Base-by-base conservation (phyloP, 2,329 filamentous ascomycete species). In the Rachicladosporium sp. region DNA sequence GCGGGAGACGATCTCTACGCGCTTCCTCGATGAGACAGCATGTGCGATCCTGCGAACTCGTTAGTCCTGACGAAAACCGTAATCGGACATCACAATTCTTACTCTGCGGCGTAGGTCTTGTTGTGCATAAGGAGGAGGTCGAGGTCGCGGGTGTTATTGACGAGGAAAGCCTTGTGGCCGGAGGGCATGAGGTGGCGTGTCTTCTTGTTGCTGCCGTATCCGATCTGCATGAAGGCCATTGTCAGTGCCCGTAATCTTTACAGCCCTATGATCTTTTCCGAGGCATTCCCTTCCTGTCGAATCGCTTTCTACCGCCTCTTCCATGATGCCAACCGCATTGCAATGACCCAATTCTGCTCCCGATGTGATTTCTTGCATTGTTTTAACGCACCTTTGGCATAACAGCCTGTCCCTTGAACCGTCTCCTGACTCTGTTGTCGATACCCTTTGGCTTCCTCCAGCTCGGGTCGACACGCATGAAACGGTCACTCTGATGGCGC, bases 401-500 rank as follows among this genome's bases (percentile, higher is more conserved):
- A 63, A 80, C 78, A 70, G 82, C 82, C 73, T 84, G 85, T 64
- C 91, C 86, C 73, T 85, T 87, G 78, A 98, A 98, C 57, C 91
- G 85, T 77, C 91, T 80, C 67, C 91, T 84, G 66, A 98, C 89
- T 63, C 84, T 76, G 76, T 88, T 93, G 74, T 98, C 91, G 71
- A 98, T 98, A 86, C 91, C 91, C 85, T 98, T 98, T 58, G 91
- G 91, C 79, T 96, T 98, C 73, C 91, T 83, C 91, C 91, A 98
- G 77, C 78, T 81, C 56, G 82, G 67, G 64, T 76, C 80, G 57
- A 96, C 80, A 66, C 91, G 81, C 74, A 80, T 94, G 77, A 93
- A 98, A 67, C 81, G 81, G 72, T 96, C 91, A 70, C 78, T 84
- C 80, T 98, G 91, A 75, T 98, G 91, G 68, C 91, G 84, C 71